Percentiles rank a stretch among this genome's conserved stretches.
Conservation (phyloP, 192 early-diverging fungal genomes). For the Dissophora globulifera region DNA sequence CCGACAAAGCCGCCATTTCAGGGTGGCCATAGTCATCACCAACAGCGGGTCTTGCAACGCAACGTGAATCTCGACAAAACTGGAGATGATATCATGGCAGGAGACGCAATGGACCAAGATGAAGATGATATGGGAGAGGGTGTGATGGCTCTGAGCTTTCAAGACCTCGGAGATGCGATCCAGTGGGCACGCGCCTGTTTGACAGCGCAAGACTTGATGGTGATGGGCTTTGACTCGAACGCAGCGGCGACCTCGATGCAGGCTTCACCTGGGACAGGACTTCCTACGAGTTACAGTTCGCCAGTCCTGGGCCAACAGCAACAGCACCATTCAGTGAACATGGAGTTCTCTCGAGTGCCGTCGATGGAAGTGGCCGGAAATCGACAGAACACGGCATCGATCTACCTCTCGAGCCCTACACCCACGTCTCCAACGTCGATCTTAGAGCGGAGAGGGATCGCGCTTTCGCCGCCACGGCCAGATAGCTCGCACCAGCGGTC, state of each 20-base stretch:
- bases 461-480: slow-evolving; percentile 5
- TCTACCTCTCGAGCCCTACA: not conserved
- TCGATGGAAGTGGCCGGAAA: slow-evolving; percentile 13
- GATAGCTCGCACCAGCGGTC: not conserved
- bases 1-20: slow-evolving; percentile 22
- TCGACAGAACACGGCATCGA: not conserved
- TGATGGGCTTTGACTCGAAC: slow-evolving; percentile 35
- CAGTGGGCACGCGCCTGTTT: slow-evolving; percentile 32
- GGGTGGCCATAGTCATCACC: slow-evolving; percentile 7
- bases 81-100: too few species aligned
- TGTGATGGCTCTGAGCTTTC: slow-evolving; percentile 18
- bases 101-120: not conserved
- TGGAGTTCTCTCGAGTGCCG: slow-evolving; percentile 8
- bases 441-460: slow-evolving; percentile 37
- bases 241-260: not conserved
- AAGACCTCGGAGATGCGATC: slow-evolving; percentile 35
- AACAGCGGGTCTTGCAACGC: slow-evolving; percentile 1
- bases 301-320: too few species aligned
- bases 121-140: slow-evolving; percentile 16
- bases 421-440: slow-evolving; percentile 18
- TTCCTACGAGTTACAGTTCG: too few species aligned
- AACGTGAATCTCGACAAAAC: not conserved
- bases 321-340: not conserved
- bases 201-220: slow-evolving; percentile 40
- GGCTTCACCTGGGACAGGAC: too few species aligned